phyloP scores from a whole-genome alignment of 2,329 filamentous ascomycete genomes.

The Capronia americana region DNA sequence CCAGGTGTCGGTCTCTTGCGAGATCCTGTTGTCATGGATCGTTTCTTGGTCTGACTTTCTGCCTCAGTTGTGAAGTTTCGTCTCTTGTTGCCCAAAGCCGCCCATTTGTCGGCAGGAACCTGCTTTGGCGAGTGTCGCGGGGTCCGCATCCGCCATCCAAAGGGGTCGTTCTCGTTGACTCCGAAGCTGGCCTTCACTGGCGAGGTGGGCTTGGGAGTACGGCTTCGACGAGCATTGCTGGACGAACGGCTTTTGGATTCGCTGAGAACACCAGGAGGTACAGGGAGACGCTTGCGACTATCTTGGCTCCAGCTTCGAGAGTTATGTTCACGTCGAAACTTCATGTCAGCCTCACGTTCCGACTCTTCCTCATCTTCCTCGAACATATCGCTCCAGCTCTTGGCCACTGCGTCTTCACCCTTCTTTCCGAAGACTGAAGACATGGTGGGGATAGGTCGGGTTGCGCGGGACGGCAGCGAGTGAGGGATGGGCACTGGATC shows the following conservation, averaged over 20 bases:
- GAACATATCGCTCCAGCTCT: slow-evolving; percentile 99
- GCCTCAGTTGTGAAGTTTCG: slow-evolving; percentile 67
- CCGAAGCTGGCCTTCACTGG: slow-evolving; percentile 75
- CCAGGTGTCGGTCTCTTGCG: slow-evolving; percentile 51
- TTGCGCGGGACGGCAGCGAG: slow-evolving; percentile 70
- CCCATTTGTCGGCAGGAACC: slow-evolving; percentile 78
- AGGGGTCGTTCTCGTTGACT: slow-evolving; percentile 67
- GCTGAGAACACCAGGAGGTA: slow-evolving; percentile 59
- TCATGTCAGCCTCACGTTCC: slow-evolving; percentile 66
- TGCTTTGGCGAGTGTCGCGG: slow-evolving; percentile 67
- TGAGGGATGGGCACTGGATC: slow-evolving; percentile 77
- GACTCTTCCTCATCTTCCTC: slow-evolving; percentile 86
- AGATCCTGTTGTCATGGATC: slow-evolving; percentile 50
- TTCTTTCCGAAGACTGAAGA: slow-evolving; percentile 79
- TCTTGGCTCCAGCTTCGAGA: slow-evolving; percentile 81
- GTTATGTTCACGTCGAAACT: slow-evolving; percentile 68
- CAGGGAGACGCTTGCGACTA: slow-evolving; percentile 62
- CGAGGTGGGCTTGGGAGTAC: slow-evolving; percentile 59
- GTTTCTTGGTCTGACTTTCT: slow-evolving; percentile 58
- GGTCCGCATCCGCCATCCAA: slow-evolving; percentile 45
- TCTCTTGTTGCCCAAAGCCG: slow-evolving; percentile 81
- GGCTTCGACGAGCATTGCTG: slow-evolving; percentile 55
- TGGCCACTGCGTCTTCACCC: slow-evolving; percentile 80
- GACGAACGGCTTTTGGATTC: slow-evolving; percentile 62
- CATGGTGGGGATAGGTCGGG: slow-evolving; percentile 73